A percentile compares a stretch with the other conserved stretches of the same genome.
phyloP scores from a whole-genome alignment of 2,329 filamentous ascomycete genomes.

The Botrytis deweyae region DNA sequence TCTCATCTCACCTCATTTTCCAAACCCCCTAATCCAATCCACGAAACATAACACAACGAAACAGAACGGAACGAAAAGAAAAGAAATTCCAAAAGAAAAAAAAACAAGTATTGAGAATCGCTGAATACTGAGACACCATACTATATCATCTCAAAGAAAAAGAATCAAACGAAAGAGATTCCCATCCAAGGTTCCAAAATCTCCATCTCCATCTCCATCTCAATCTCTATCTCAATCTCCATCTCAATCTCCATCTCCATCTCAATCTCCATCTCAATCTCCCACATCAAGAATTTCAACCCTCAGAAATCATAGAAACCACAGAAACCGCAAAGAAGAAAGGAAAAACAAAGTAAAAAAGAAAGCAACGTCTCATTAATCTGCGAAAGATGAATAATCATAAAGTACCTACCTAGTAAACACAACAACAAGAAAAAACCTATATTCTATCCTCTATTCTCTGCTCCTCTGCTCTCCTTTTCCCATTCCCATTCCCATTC shows the following conservation, averaged over 20 bases:
- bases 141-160: background rate
- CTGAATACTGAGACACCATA: background rate
- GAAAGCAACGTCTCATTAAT: accelerated
- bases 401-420: background rate
- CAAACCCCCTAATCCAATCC: background rate
- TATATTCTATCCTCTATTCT: background rate
- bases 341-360: background rate
- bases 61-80: accelerated
- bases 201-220: background rate
- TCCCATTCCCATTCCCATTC: background rate
- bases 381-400: background rate
- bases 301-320: background rate
- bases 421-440: background rate
- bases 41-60: background rate
- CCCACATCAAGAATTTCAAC: background rate
- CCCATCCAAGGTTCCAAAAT: background rate
- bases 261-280: background rate
- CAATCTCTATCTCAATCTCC: background rate
- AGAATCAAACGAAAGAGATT: background rate
- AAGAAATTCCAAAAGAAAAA: too few species aligned
- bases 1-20: background rate
- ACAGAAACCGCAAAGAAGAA: background rate
- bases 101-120: background rate
- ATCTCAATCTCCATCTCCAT: background rate
- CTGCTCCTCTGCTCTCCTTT: background rate